Evolutionary conservation across 1,139 yeast species (phyloP), one percentile per base, ranked within the genome.

Genomic region (Protomyces macrosporus): DNA sequence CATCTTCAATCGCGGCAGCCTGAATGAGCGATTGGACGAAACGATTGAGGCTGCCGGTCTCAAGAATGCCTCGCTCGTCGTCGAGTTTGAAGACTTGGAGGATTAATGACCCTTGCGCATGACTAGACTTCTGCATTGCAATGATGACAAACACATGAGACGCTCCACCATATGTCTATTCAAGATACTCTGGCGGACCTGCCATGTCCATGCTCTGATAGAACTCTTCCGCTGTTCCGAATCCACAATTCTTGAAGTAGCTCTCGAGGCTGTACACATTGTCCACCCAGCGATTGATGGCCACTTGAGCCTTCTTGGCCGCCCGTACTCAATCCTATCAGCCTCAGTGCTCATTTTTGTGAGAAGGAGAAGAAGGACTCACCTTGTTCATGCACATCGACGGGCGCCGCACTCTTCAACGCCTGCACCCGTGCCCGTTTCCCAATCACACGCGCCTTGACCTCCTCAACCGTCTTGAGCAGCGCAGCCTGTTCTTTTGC

Each of bases 61-160:
- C 68, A 84, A 85, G 71, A 93, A 90, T 73, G 90, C 96, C 52
- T 86, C 91, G 61, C 77, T 93, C 12, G 76, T 90, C 65, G 79
- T 91, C 55, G 98, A 93, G 70, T 72, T 76, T 51, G 89, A 91
- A 96, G 91, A 88, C 58, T 90, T 89, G 65, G 88, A 96, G 0
- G 83, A 82, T 54, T 97, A 91, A 37, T 98, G 93, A 75, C 96
- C 95, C 9, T 93, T 93, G 72, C 76, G 93, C 67, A 98, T 93
- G 9, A n/a, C 7, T 9, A 23, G 23, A 42, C 23, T 32, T 6
- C n/a, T 6, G 16, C 30, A 42, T 16, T n/a, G 14, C 42, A 39
- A 14, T 9, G 16, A 42, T 30, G 48, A 42, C 48, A 42, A 16
- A 16, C 16, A 16, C n/a, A 6, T 30, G n/a, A 42, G 48, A 36